Percentiles rank a stretch among this genome's conserved stretches.
These are phyloP conservation scores for Neophaeococcomyces mojaviensis DNA, from an alignment of 2,329 filamentous ascomycete genomes.

Conservation along the genomic window DNA sequence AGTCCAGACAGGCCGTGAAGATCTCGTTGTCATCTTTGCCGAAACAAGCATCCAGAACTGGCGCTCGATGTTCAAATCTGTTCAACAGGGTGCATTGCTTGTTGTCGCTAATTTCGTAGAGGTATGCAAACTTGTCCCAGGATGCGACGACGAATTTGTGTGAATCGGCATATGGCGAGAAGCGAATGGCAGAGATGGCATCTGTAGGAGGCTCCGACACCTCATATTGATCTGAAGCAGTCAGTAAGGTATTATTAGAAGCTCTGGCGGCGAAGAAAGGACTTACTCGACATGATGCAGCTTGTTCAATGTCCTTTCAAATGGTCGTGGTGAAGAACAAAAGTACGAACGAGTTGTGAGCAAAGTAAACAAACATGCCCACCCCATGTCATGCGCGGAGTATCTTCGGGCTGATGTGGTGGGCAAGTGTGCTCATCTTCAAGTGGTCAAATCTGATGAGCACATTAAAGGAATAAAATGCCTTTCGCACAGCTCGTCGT, in stretches of 20 bases:
- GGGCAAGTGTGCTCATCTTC: too few species aligned
- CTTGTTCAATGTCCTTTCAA: too few species aligned
- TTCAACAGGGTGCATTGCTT: slow-evolving; percentile 34
- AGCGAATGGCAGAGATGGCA: slow-evolving; percentile 77
- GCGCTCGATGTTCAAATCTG: slow-evolving; percentile 67
- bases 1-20: slow-evolving; percentile 80
- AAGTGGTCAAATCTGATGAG: too few species aligned
- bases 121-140: slow-evolving; percentile 87
- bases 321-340: too few species aligned
- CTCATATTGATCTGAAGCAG: slow-evolving; percentile 61
- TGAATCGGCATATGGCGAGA: slow-evolving; percentile 68
- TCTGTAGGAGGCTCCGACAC: slow-evolving; percentile 75
- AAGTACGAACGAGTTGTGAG: too few species aligned
- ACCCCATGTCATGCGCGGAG: too few species aligned
- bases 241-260: too few species aligned
- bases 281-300: too few species aligned
- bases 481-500: slow-evolving; percentile 71
- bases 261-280: too few species aligned
- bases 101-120: slow-evolving; percentile 71
- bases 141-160: slow-evolving; percentile 80
- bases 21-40: slow-evolving; percentile 74
- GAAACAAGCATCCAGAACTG: slow-evolving; percentile 87
- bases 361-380: too few species aligned
- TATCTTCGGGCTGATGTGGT: too few species aligned
- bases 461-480: slow-evolving; percentile 30